Percentiles rank a stretch among this genome's conserved stretches.
Conservation (phyloP, 257 asterid genomes). For the Solanum bulbocastanum region DNA sequence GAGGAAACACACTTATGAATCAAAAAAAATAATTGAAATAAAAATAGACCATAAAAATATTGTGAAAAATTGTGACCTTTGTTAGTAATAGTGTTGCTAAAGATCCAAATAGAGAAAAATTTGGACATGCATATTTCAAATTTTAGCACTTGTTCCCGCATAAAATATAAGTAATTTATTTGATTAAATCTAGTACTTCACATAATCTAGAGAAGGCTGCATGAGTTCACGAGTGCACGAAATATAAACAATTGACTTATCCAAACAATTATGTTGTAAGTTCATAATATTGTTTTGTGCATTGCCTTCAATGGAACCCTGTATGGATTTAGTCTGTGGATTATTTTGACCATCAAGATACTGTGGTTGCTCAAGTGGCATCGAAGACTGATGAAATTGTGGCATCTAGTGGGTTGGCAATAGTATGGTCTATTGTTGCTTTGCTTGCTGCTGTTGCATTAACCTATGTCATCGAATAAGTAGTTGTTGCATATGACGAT, state of each 20-base stretch:
- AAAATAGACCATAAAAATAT: no score
- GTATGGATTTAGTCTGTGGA: conserved; percentile 8
- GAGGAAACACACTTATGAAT: background rate
- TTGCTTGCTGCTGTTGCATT: conserved; percentile 48
- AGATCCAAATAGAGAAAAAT: background rate
- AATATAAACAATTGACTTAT: background rate
- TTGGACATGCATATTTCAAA: no score
- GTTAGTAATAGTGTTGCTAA: no score
- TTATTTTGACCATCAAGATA: no score
- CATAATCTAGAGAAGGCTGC: background rate
- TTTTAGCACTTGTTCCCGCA: background rate
- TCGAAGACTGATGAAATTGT: conserved; percentile 37
- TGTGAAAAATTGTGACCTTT: no score
- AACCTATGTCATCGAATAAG: conserved; percentile 49
- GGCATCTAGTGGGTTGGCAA: conserved; percentile 50
- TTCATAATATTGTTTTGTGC: no score
- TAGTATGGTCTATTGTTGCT: conserved; percentile 37
- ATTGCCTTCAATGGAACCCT: background rate
- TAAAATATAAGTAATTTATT: no score
- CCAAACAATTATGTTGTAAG: background rate
- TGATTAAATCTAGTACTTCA: no score
- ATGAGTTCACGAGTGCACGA: background rate
- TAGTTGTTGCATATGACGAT: conserved; percentile 20
- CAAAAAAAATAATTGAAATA: background rate
- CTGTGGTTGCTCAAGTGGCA: no score